These are phyloP conservation scores for Diospyros kaki DNA, from an alignment of 148 eudicot genomes.

Conservation along the genomic window DNA sequence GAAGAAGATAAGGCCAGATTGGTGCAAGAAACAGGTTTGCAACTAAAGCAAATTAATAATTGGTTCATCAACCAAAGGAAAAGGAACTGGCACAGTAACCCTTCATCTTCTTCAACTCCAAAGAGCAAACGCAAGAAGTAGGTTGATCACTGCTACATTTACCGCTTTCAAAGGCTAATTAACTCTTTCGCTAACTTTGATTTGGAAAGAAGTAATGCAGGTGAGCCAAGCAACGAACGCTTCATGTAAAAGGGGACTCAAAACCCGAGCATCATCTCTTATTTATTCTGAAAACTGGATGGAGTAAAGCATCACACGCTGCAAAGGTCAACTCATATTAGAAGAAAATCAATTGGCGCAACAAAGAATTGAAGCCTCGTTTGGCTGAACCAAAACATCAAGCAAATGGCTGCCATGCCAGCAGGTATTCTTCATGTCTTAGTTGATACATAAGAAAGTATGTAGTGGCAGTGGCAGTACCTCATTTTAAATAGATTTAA, in stretches of 20 bases:
- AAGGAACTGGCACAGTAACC: slow-evolving; percentile 93
- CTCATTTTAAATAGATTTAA: not conserved
- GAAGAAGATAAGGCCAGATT: slow-evolving; percentile 96
- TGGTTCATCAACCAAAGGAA: slow-evolving; percentile 98
- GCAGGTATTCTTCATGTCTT: not conserved
- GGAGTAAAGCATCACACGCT: not conserved
- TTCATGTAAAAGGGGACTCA: slow-evolving; percentile 17
- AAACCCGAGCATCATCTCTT: not conserved
- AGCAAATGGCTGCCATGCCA: not conserved
- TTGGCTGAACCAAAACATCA: not conserved
- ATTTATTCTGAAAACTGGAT: not conserved
- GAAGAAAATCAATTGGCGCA: not conserved
- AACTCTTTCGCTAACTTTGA: slow-evolving; percentile 11
- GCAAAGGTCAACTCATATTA: not conserved
- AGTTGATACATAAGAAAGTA: not conserved
- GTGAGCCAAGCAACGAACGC: slow-evolving; percentile 29
- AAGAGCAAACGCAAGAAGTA: slow-evolving; percentile 96
- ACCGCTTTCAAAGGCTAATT: not conserved
- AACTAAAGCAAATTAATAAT: slow-evolving; percentile 89
- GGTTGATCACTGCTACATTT: not conserved
- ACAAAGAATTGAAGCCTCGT: not conserved
- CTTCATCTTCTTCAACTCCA: slow-evolving; percentile 54
- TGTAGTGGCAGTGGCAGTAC: not conserved
- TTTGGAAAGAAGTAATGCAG: slow-evolving; percentile 31
- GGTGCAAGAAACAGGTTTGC: slow-evolving; percentile 92